Evolutionary conservation across 2,329 filamentous ascomycete species (phyloP), one percentile per base, ranked within the genome.

Genomic region (Tolypocladium endophyticum): DNA sequence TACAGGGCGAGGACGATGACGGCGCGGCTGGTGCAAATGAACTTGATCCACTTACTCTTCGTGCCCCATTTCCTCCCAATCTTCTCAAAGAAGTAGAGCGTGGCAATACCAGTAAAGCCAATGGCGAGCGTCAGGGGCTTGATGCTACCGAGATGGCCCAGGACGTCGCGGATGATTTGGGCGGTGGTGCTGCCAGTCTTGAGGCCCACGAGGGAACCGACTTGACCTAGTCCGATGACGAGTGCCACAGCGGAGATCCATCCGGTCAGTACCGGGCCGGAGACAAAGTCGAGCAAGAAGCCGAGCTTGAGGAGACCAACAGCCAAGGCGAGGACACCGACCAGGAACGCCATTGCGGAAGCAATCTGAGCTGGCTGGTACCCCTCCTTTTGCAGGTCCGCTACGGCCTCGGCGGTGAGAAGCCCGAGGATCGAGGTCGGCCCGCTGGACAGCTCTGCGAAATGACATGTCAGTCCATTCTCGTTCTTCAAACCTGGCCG

Each of bases 231-330:
- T 28, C 83, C 80, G 66, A 88, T 87, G 36, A 83, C 85, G 55
- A 88, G 81, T 30, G 84, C 85, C 1, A 85, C 84, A 1, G 85
- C 84, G 0, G 84, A 85, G 64, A 88, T 86, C 72, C 87, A 87
- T 5, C 85, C 85, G 8, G 77, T 83, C 0, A 88, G 76, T 1
- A 87, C 82, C 0, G 85, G 85, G 1, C 85, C 77, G 0, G 85
- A 87, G 64, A 88, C 82, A 64, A 86, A 87, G 61, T 88, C 84
- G 25, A 88, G 76, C 6, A 87, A 74, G 67, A 86, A 88, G 0
- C 85, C 85, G 6, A 87, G 79, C 58, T 84, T 85, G 28, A 87
- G 74, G 1, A 87, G 74, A 0, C 85, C 85, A 3, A 88, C 72
- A 20, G 78, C 75, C 28, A 87, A 76, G 20, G 80, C 76, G 64